Base-by-base conservation (phyloP, 2,329 filamentous ascomycete genomes). In the Penicillium freii region DNA sequence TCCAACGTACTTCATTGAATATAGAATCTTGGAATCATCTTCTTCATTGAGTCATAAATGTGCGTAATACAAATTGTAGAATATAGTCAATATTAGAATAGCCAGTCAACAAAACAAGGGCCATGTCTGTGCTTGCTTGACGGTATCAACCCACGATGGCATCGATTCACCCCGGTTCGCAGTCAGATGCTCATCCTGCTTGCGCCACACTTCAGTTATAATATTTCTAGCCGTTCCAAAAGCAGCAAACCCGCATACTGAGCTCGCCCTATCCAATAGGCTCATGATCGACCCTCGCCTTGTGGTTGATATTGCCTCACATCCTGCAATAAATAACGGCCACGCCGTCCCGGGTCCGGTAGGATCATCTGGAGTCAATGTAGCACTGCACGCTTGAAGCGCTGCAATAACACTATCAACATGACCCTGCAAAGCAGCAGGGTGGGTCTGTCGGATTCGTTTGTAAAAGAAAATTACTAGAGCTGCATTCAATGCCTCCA, bases 391-490 rank as follows among this genome's bases (percentile, higher is more conserved):
- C 3, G 68, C 62, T 3, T 66, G 45, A 4, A 77, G 61, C 2
- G 71, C 62, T 6, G 68, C 42, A 13, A 76, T 71, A 1, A 73
- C 72, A 47, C 67, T 66, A 34, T 73, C 69, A 8, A 78, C 74
- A 48, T 75, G 71, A 1, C 71, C 65, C 58, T 77, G 75, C 4
- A 78, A 51, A 2, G 76, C 73, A 31, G 69, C 69, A 0, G 74
- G 70, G 46, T 78, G 73, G 3, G 74, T 72, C 7, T 76, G 68
- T 19, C 72, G 69, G 17, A 78, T 70, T 5, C 76, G 69, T 2
- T 75, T 67, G 57, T 78, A 78, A 61, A 78, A 78, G 42, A 76
- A 74, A 1, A 79, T 75, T 6, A 78, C 67, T 6, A 78, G 61
- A 0, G 75, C 75, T 10, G 71, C 67, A 44, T 74, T 75, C 58